A percentile compares a stretch with the other conserved stretches of the same genome.
These are phyloP conservation scores for Candolleomyces efflorescens DNA, from an alignment of 768 basidiomycete species.

Conservation along the genomic window DNA sequence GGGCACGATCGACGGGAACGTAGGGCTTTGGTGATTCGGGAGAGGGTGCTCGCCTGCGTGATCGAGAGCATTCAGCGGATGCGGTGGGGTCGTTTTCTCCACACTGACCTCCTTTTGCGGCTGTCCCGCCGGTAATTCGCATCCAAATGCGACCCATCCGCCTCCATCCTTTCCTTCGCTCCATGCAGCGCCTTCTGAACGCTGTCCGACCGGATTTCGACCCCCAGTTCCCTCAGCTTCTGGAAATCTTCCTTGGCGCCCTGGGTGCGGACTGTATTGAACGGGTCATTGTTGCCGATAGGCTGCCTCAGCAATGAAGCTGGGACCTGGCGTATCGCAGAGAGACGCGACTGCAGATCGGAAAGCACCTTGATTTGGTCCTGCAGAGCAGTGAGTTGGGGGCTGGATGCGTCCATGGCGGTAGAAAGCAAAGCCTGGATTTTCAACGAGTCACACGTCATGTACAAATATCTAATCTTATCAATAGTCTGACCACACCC, in stretches of 20 bases:
- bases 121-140: conserved; percentile 42
- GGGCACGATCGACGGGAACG: conserved; percentile 36
- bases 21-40: conserved; percentile 63
- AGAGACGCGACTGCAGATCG: conserved; percentile 41
- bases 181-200: conserved; percentile 56
- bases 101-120: conserved; percentile 53
- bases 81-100: conserved; percentile 12
- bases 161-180: conserved; percentile 51
- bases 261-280: conserved; percentile 15
- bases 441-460: conserved; percentile 4
- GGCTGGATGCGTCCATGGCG: conserved; percentile 6
- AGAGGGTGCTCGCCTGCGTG: conserved; percentile 42
- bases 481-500: conserved; percentile 27
- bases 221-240: conserved; percentile 43
- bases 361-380: conserved; percentile 43
- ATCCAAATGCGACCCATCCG: conserved; percentile 47
- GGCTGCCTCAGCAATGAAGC: conserved; percentile 39
- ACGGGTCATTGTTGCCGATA: conserved; percentile 12
- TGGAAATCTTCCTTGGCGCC: conserved; percentile 37
- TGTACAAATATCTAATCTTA: conserved; percentile 10
- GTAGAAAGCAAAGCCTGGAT: background rate
- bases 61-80: conserved; percentile 1
- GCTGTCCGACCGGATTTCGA: conserved; percentile 41
- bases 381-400: conserved; percentile 22
- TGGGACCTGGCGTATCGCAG: conserved; percentile 43